These are phyloP conservation scores for Litsea cubeba DNA, from an alignment of 164 flowering plant species.

Conservation along the genomic window DNA sequence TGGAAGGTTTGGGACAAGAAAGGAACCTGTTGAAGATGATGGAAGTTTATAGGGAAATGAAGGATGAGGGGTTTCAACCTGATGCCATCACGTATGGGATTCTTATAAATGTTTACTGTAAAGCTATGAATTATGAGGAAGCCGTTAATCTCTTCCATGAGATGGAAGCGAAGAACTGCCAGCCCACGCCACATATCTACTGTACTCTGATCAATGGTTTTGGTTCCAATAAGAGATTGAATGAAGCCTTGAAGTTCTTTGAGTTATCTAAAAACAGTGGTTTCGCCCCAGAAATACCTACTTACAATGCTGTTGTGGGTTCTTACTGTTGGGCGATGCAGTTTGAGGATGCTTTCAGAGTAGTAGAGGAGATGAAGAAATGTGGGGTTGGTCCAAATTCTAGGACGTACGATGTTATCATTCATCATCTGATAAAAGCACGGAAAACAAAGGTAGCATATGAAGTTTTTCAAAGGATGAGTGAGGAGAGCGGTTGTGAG, in stretches of 20 bases:
- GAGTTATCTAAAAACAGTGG: conserved; percentile 47
- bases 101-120: conserved; percentile 22
- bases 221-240: conserved; percentile 55
- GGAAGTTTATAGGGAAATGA: conserved; percentile 67
- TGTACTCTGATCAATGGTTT: conserved; percentile 76
- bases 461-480: conserved; percentile 52
- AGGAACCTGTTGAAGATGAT: conserved; percentile 39
- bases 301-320: conserved; percentile 83
- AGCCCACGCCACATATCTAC: conserved; percentile 26
- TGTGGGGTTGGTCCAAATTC: conserved; percentile 63
- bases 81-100: conserved; percentile 32
- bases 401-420: conserved; percentile 69
- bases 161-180: conserved; percentile 21
- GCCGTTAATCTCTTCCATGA: conserved; percentile 21
- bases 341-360: conserved; percentile 48
- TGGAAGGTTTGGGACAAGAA: conserved; percentile 81
- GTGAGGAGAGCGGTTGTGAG: conserved; percentile 44
- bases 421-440: conserved; percentile 62
- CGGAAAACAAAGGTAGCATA: conserved; percentile 50
- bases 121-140: conserved; percentile 14
- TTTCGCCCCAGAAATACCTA: conserved; percentile 50
- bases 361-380: conserved; percentile 67
- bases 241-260: conserved; percentile 61
- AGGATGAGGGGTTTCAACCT: conserved; percentile 23
- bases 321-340: conserved; percentile 61